Evolutionary conservation across 768 basidiomycete genomes (phyloP).

Genomic region (Boletus rubescentipes): DNA sequence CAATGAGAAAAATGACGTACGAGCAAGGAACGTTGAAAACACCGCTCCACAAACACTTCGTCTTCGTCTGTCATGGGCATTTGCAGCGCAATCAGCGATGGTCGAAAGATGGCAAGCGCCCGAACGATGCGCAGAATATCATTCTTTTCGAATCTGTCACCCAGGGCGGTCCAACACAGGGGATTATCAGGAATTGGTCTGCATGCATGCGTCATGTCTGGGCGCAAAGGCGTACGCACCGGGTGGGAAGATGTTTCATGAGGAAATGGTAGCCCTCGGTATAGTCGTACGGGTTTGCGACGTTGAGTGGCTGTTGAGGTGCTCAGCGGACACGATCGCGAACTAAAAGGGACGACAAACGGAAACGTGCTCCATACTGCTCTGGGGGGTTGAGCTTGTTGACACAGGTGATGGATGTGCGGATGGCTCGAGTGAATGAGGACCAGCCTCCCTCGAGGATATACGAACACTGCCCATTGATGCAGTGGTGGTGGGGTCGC

Average conservation of each 20-base stretch:
- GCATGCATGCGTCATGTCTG: constrained; percentile 38
- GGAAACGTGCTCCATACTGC: constrained; percentile 33
- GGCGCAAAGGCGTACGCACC: constrained; percentile 55
- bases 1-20: constrained; percentile 41
- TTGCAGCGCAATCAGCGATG: constrained; percentile 96
- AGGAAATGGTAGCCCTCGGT: constrained; percentile 96
- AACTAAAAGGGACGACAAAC: constrained; percentile 21
- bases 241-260: constrained; percentile 87
- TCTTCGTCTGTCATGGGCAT: constrained; percentile 97
- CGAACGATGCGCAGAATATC: constrained; percentile 93
- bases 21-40: constrained; percentile 90
- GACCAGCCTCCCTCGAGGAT: constrained; percentile 28
- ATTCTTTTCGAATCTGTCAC: constrained; percentile 87
- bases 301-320: constrained; percentile 59
- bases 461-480: constrained; percentile 34
- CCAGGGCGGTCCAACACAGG: constrained; percentile 33
- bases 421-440: constrained; percentile 26
- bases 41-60: constrained; percentile 94
- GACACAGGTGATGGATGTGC: constrained; percentile 45
- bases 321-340: constrained; percentile 44
- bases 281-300: constrained; percentile 85
- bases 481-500: constrained; percentile 44
- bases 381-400: constrained; percentile 40
- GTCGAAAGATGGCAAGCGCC: constrained; percentile 90
- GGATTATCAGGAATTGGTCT: constrained; percentile 37